A percentile compares a stretch with the other conserved stretches of the same genome.
phyloP scores from a whole-genome alignment of 139 green algal genomes.

The Chlamydomonas applanata region DNA sequence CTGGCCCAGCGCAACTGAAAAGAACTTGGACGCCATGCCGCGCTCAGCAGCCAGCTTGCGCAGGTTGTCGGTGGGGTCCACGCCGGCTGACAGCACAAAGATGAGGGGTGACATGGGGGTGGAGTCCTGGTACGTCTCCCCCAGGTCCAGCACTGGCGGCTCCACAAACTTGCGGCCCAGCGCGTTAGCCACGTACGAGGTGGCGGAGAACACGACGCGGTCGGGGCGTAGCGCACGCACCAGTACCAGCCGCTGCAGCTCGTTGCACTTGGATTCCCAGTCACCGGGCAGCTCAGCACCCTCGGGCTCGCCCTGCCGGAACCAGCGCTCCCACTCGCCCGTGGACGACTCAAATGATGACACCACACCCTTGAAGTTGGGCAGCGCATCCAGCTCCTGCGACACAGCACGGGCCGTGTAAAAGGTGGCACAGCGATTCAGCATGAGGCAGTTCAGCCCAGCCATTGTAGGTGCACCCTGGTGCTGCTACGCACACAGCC shows the following conservation, averaged over 20 bases:
- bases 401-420: too few relatives aligned
- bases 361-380: constrained; percentile 69
- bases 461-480: too few relatives aligned
- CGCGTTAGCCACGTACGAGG: constrained; percentile 70
- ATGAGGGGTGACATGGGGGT: constrained; percentile 67
- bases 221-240: constrained; percentile 71
- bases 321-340: constrained; percentile 68
- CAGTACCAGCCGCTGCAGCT: constrained; percentile 81
- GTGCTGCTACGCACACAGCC: too few relatives aligned
- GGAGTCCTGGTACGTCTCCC: constrained; percentile 66
- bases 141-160: constrained; percentile 81
- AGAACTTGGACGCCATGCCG: constrained; percentile 58
- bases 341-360: constrained; percentile 44
- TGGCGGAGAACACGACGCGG: constrained; percentile 74
- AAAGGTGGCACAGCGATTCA: too few relatives aligned
- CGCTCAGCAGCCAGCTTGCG: constrained; percentile 65
- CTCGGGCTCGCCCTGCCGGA: constrained; percentile 68
- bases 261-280: constrained; percentile 80
- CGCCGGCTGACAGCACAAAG: constrained; percentile 80
- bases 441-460: too few relatives aligned
- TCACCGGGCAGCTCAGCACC: constrained; percentile 70
- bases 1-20: constrained; percentile 77
- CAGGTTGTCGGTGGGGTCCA: constrained; percentile 79
- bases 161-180: constrained; percentile 84
- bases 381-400: constrained; percentile 66